Percentiles rank a stretch among this genome's conserved stretches.
Conservation (phyloP, 208 protist species). For the Wallacemonas sp. region DNA sequence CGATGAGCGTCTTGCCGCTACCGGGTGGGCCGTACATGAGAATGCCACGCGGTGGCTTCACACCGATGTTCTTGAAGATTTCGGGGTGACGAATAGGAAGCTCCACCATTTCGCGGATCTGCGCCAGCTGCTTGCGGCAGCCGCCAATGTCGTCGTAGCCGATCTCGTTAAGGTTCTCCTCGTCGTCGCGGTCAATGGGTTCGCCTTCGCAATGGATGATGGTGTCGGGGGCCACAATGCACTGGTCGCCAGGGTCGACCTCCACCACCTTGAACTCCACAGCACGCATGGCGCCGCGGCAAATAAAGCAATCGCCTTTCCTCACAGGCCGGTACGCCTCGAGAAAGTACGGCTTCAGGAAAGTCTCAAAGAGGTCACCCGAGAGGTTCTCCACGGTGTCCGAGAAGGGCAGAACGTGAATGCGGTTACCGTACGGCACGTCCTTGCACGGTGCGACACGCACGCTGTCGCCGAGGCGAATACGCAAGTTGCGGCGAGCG, state of each 20-base stretch:
- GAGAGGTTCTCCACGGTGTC: slow-evolving; percentile 99
- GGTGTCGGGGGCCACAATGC: slow-evolving; percentile 99
- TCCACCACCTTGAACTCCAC: slow-evolving; percentile 99
- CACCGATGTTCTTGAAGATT: slow-evolving; percentile 99
- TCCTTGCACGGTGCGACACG: slow-evolving; percentile 95
- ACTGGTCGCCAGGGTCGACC: slow-evolving; percentile 97
- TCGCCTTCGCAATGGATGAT: slow-evolving; percentile 99
- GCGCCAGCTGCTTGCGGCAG: slow-evolving; percentile 97
- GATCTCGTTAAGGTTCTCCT: slow-evolving; percentile 95
- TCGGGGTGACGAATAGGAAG: slow-evolving; percentile 98
- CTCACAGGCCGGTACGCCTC: slow-evolving; percentile 99
- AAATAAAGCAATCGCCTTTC: slow-evolving; percentile 98
- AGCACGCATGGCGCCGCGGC: slow-evolving; percentile 96
- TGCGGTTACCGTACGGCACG: slow-evolving; percentile 97
- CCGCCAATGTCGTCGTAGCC: slow-evolving; percentile 99
- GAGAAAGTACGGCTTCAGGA: slow-evolving; percentile 99
- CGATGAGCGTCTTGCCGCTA: slow-evolving; percentile 99
- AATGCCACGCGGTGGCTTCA: slow-evolving; percentile 97
- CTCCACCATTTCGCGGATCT: slow-evolving; percentile 99
- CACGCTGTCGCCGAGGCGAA: slow-evolving; percentile 98
- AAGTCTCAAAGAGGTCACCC: slow-evolving; percentile 99
- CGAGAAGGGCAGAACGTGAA: slow-evolving; percentile 99
- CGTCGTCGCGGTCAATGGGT: slow-evolving; percentile 99
- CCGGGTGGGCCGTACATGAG: slow-evolving; percentile 99
- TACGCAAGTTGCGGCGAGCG: slow-evolving; percentile 98